Evolutionary conservation across 352 stramenopile genomes (phyloP).

Genomic region (Globisporangium solare): DNA sequence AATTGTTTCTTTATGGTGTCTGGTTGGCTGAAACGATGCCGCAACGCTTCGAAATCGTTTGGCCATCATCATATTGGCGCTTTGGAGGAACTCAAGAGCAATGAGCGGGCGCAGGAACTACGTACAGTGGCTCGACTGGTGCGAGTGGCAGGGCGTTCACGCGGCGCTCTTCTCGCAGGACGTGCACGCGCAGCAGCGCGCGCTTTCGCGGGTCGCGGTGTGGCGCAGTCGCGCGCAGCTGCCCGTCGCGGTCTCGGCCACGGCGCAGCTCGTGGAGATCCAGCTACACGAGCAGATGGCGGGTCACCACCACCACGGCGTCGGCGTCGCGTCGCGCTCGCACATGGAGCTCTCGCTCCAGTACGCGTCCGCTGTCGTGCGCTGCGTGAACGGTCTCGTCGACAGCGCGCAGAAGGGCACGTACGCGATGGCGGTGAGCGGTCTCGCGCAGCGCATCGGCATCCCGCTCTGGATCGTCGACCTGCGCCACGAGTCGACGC

Average conservation of each 20-base stretch:
- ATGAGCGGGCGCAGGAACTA: slow-evolving; percentile 51
- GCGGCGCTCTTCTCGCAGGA: slow-evolving; percentile 53
- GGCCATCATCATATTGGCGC: background rate
- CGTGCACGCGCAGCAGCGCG: slow-evolving; percentile 39
- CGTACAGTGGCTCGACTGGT: slow-evolving; percentile 65
- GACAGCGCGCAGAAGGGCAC: slow-evolving; percentile 74
- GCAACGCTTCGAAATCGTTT: background rate
- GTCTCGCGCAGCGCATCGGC: slow-evolving; percentile 82
- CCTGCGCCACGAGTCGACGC: slow-evolving; percentile 89
- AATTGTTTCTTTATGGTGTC: background rate
- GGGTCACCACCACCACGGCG: slow-evolving; percentile 55
- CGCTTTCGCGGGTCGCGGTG: slow-evolving; percentile 49
- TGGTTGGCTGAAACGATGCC: slow-evolving; percentile 2
- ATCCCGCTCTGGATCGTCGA: slow-evolving; percentile 93
- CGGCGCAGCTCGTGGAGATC: slow-evolving; percentile 72
- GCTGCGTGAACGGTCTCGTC: slow-evolving; percentile 82
- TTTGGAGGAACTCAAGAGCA: background rate
- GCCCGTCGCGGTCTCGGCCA: slow-evolving; percentile 76
- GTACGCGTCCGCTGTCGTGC: slow-evolving; percentile 60
- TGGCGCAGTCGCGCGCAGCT: slow-evolving; percentile 71
- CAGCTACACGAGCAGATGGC: slow-evolving; percentile 65
- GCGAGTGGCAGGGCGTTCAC: slow-evolving; percentile 70
- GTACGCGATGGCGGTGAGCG: slow-evolving; percentile 73
- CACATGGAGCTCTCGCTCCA: slow-evolving; percentile 76
- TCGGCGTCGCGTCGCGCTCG: slow-evolving; percentile 66